Evolutionary conservation across 169 alveolate genomes (phyloP).

Genomic region (Cryptosporidium ryanae): DNA sequence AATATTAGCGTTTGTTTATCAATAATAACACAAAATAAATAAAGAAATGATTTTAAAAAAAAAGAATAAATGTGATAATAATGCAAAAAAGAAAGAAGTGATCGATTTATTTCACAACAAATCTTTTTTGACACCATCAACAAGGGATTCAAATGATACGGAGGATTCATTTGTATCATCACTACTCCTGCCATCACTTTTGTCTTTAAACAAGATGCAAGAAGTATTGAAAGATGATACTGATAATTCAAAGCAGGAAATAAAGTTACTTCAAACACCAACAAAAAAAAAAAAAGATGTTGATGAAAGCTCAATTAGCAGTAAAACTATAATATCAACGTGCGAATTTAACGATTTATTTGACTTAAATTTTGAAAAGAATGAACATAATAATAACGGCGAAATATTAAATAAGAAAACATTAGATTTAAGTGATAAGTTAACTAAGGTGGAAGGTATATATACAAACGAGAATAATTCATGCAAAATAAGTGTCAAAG

Average conservation of each 20-base stretch:
- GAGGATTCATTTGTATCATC: slow-evolving; percentile 39
- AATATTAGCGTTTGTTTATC: not conserved
- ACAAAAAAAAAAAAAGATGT: not conserved
- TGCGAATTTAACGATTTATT: too few species aligned
- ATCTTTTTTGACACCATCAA: slow-evolving; percentile 33
- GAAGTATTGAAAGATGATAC: too few species aligned
- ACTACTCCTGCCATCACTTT: too few species aligned
- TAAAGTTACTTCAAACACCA: too few species aligned
- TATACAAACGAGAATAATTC: too few species aligned
- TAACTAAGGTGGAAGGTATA: too few species aligned
- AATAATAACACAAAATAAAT: slow-evolving; percentile 1
- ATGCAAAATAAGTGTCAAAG: too few species aligned
- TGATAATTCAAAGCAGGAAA: too few species aligned
- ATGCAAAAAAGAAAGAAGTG: not conserved
- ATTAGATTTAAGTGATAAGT: too few species aligned
- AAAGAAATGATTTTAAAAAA: slow-evolving; percentile 16
- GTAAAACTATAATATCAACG: not conserved
- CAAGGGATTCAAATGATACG: slow-evolving; percentile 51
- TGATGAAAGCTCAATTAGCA: too few species aligned
- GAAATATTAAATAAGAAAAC: not conserved
- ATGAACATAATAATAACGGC: not conserved
- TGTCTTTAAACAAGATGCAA: too few species aligned
- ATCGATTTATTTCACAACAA: slow-evolving; percentile 27
- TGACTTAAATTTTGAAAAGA: too few species aligned
- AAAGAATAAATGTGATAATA: not conserved